These are phyloP conservation scores for Ustilago sp. DNA, from an alignment of 1,284 basidiomycete species.

Conservation along the genomic window DNA sequence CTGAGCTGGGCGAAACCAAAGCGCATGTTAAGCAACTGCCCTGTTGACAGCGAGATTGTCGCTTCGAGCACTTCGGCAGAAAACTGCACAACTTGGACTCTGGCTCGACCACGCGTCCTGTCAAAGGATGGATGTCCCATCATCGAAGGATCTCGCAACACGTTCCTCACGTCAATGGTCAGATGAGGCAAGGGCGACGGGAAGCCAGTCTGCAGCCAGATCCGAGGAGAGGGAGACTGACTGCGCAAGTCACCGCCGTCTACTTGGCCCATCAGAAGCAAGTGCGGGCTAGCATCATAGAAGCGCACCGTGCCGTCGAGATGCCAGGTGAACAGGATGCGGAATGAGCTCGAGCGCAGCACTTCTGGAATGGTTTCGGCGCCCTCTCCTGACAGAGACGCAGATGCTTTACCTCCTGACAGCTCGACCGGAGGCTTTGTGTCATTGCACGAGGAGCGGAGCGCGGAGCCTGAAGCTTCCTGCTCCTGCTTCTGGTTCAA, in stretches of 20 bases:
- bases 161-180: slow-evolving; percentile 47
- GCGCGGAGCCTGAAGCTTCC: slow-evolving; percentile 19
- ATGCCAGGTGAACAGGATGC: slow-evolving; percentile 64
- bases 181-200: slow-evolving; percentile 62
- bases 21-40: slow-evolving; percentile 54
- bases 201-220: slow-evolving; percentile 53
- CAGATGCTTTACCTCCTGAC: slow-evolving; percentile 53
- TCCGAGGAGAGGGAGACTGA: slow-evolving; percentile 13
- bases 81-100: slow-evolving; percentile 46
- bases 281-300: slow-evolving; percentile 62
- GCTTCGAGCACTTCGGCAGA: slow-evolving; percentile 60
- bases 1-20: slow-evolving; percentile 54
- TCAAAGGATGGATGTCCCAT: slow-evolving; percentile 53
- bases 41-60: slow-evolving; percentile 51
- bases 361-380: slow-evolving; percentile 32
- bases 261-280: slow-evolving; percentile 55
- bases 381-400: slow-evolving; percentile 32
- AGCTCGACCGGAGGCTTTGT: slow-evolving; percentile 36
- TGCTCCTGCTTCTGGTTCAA: slow-evolving; percentile 45
- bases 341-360: slow-evolving; percentile 33
- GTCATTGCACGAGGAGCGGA: slow-evolving; percentile 32
- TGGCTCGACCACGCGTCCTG: slow-evolving; percentile 35
- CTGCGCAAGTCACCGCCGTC: slow-evolving; percentile 38
- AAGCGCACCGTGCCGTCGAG: slow-evolving; percentile 65
- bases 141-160: slow-evolving; percentile 43